Percentiles rank a stretch among this genome's conserved stretches.
Conservation (phyloP, 768 basidiomycete species). For the Mycena venus region DNA sequence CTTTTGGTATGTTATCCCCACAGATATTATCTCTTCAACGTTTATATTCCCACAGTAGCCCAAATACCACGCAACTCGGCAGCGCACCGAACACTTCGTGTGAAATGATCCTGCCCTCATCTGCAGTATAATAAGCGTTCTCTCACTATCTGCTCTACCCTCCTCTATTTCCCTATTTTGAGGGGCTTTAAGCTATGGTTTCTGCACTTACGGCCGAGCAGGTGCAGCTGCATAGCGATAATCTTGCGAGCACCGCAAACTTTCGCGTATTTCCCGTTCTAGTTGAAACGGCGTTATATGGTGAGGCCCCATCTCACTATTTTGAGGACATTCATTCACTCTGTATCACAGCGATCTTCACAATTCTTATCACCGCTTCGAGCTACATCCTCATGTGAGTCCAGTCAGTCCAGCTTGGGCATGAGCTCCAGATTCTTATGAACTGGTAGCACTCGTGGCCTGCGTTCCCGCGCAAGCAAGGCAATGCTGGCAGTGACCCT, state of each 20-base stretch:
- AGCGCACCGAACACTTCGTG: too few relatives aligned
- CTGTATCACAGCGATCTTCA: not conserved
- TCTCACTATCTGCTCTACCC: not conserved
- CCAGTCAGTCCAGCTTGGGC: not conserved
- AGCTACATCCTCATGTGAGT: constrained; percentile 12
- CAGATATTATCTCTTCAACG: too few relatives aligned
- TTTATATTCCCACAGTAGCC: too few relatives aligned
- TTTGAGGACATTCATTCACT: not conserved
- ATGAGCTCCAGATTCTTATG: not conserved
- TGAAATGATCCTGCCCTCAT: too few relatives aligned
- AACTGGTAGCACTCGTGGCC: constrained; percentile 3
- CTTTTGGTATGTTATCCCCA: too few relatives aligned
- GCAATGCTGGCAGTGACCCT: constrained; percentile 16
- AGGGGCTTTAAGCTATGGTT: not conserved
- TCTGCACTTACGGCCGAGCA: not conserved
- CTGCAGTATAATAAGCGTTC: not conserved
- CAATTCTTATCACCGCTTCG: not conserved
- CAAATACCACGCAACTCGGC: too few relatives aligned
- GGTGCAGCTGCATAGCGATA: not conserved
- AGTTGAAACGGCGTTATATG: constrained; percentile 15
- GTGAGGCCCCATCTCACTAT: not conserved
- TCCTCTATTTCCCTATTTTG: not conserved
- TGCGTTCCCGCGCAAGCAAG: constrained; percentile 13
- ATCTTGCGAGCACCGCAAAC: constrained; percentile 5
- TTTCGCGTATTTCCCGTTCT: constrained; percentile 18